Evolutionary conservation across 2,329 filamentous ascomycete genomes (phyloP).

Genomic region (Sclerotinia subarctica): DNA sequence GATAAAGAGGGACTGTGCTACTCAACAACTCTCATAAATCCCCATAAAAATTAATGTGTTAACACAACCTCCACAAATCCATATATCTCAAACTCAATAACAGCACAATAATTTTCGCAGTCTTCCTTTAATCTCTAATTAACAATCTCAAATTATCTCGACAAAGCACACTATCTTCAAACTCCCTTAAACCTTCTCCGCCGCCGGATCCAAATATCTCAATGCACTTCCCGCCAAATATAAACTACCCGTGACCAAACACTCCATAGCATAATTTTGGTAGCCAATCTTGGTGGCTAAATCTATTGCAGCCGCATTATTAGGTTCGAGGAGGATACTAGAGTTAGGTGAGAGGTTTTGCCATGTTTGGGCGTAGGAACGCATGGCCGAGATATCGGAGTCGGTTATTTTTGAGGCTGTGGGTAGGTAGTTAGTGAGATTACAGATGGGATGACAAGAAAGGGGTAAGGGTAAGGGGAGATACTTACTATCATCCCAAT

Average conservation of each 20-base stretch:
- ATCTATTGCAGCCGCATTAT: constrained; percentile 53
- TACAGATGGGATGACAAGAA: accelerated
- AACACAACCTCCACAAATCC: no score
- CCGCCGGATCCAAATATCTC: constrained; percentile 6
- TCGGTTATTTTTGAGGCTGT: constrained; percentile 7
- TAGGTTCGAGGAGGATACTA: constrained; percentile 44
- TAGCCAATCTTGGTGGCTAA: constrained; percentile 42
- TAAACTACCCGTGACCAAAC: constrained; percentile 57
- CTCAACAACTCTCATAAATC: no score
- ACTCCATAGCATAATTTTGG: constrained; percentile 30
- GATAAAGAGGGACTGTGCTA: no score
- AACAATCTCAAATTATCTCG: no score
- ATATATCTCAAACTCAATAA: no score
- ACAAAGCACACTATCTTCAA: no score
- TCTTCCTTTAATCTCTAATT: no score
- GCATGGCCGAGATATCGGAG: constrained; percentile 17
- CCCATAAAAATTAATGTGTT: no score
- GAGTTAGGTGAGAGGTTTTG: constrained; percentile 23
- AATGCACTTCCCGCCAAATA: constrained; percentile 54
- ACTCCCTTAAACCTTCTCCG: background rate
- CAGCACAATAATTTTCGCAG: no score
- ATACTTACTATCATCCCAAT: constrained; percentile 22
- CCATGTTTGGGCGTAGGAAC: constrained; percentile 26
- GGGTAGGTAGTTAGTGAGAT: background rate
- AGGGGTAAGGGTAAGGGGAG: background rate